Evolutionary conservation across 257 asterid species (phyloP), one percentile per base, ranked within the genome.

Genomic region (Nicotiana obtusifolia): DNA sequence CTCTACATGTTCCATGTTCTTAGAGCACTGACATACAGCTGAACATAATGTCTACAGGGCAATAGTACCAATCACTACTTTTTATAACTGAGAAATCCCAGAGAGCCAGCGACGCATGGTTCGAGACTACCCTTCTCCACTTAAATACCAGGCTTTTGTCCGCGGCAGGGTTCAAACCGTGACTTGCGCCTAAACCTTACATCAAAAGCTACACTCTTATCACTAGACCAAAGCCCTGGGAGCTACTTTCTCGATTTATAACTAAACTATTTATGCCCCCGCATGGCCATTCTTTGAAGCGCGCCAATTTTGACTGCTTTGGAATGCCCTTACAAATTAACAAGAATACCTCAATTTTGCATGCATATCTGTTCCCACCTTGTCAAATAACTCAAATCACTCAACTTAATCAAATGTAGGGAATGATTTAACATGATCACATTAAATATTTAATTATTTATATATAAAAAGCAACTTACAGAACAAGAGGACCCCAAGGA

Each of bases 401-500:
- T 24, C 24, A 6, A 73, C 24, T 24, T 41, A 44, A 41, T 22
- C 22, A 22, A 73, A 14, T 73, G 15, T 22, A 49, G 52, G 62
- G 26, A 47, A 73, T 26, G 62, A 24, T 49, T 73, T 73, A 73
- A 73, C 26, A 47, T 73, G 62, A 49, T 26, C 56, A 20, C 14
- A 59, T 17, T 8, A 41, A 80, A 2, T n/a, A 26, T 64, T 17
- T 7, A 37, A 80, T 1, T n/a, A 24, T 62, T n/a, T 53, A 69
- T 59, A 65, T 24, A 33, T 37, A 76, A 66, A 81, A 84, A 84
- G 19, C 82, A 64, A 91, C 98, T 92, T 91, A 96, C 99, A 96
- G 88, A 84, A 90, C 98, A 77, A 96, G 86, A 87, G 99, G 99
- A 83, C 98, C 99, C 99, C 99, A 96, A 82, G 97, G 94, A 83